Evolutionary conservation across 2,329 filamentous ascomycete species (phyloP).

Genomic region (Macrophomina tecta): DNA sequence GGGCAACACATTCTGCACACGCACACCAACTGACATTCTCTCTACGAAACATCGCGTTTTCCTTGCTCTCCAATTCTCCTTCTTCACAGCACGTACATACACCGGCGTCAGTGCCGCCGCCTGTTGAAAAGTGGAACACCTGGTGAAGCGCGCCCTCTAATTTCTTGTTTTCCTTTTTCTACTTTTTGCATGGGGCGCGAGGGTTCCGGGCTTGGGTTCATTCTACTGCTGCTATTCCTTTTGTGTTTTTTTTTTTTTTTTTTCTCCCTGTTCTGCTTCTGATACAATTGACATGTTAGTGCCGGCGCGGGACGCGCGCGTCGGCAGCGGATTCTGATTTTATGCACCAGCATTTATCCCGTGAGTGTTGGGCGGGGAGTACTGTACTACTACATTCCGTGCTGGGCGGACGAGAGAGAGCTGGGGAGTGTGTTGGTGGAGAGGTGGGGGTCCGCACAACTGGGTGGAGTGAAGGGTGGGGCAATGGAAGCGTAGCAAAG

Average conservation of each 20-base stretch:
- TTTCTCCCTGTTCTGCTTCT: conserved; percentile 35
- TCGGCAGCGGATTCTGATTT: conserved; percentile 38
- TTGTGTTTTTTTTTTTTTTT: conserved; percentile 35
- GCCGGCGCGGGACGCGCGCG: conserved; percentile 13
- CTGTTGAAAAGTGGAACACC: conserved; percentile 18
- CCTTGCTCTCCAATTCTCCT: conserved; percentile 10
- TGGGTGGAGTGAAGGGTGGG: conserved; percentile 28
- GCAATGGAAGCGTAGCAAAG: conserved; percentile 36
- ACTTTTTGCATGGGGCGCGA: conserved; percentile 21
- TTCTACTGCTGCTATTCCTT: conserved; percentile 34
- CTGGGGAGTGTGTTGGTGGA: conserved; percentile 25
- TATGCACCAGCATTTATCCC: conserved; percentile 38
- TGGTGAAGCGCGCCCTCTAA: conserved; percentile 5
- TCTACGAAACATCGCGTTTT: conserved; percentile 26
- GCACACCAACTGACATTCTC: conserved; percentile 27
- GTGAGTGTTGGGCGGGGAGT: conserved; percentile 31
- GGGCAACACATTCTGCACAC: conserved; percentile 21
- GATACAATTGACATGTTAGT: conserved; percentile 46
- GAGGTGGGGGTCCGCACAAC: conserved; percentile 12
- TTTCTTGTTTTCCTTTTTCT: conserved; percentile 12
- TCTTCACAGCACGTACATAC: conserved; percentile 22
- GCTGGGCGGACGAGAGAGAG: conserved; percentile 28
- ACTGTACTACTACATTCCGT: conserved; percentile 29
- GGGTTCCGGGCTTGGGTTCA: conserved; percentile 18
- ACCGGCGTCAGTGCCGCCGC: conserved; percentile 20